Evolutionary conservation across 192 early-diverging fungal genomes (phyloP).

Genomic region (Spizellomyces punctatus): DNA sequence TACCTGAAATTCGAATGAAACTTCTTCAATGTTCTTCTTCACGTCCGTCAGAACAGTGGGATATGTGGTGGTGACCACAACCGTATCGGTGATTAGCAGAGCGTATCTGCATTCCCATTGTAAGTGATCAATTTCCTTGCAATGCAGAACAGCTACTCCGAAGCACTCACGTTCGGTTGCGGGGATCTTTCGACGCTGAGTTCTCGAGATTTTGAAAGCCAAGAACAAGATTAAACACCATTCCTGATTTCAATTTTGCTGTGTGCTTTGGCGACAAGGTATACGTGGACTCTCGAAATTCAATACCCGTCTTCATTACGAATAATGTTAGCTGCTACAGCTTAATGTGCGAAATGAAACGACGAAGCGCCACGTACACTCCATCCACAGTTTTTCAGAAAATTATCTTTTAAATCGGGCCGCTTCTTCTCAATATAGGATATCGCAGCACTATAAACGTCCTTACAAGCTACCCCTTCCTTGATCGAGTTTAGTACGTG

Average conservation of each 20-base stretch:
- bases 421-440: conserved; percentile 73
- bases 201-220: conserved; percentile 88
- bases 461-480: conserved; percentile 73
- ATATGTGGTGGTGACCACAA: conserved; percentile 67
- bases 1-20: conserved; percentile 48
- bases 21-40: conserved; percentile 55
- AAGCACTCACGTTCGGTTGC: conserved; percentile 60
- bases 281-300: conserved; percentile 87
- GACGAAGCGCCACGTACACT: conserved; percentile 48
- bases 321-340: conserved; percentile 1
- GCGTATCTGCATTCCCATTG: conserved; percentile 61
- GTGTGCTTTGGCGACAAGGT: conserved; percentile 72
- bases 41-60: conserved; percentile 66
- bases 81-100: conserved; percentile 74
- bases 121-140: conserved; percentile 6
- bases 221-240: conserved; percentile 82
- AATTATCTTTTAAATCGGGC: conserved; percentile 83
- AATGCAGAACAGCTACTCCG: conserved; percentile 17
- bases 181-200: conserved; percentile 67
- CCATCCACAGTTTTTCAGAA: conserved; percentile 87
- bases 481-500: conserved; percentile 70
- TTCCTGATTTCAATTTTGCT: conserved; percentile 70
- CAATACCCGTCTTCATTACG: conserved; percentile 78
- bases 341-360: conserved; percentile 18
- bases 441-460: conserved; percentile 74